Base-by-base conservation (phyloP, 2,329 filamentous ascomycete genomes). In the Sphaceloma murrayae region DNA sequence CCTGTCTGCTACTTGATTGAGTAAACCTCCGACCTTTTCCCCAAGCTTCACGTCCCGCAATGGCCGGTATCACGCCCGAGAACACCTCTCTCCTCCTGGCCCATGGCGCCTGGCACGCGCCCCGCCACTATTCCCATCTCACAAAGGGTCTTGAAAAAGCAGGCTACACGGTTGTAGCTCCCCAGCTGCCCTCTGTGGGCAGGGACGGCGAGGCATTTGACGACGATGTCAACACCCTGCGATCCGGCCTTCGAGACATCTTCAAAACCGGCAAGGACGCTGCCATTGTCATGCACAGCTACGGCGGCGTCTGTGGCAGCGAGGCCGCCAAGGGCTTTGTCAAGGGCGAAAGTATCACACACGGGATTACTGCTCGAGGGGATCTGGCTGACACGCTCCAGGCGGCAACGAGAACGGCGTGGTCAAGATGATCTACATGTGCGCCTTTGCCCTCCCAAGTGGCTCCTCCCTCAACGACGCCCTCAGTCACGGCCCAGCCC, bases 201-300 rank as follows among this genome's bases (percentile, higher is more conserved):
- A 38, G 50, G 21, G 47, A 45, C 46, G 52, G 51, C 44, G 46
- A 49, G 45, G 48, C 45, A 46, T 48, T 46, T 22, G 10, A 34
- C 11, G 46, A 50, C 13, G 54, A 60, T 46, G 51, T 59, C 49
- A 32, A 48, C 32, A 34, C 46, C 45, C 52, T 55, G 26, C 46
- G 50, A 17, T n/a, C 33, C 10, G 40, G 45, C 6, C 48, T 59
- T 30, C 39, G 47, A 21, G 17, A 33, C 9, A 44, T 52, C 13
- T 46, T 49, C n/a, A 46, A 55, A 19, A 48, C 50, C 13, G 51
- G 52, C 30, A 47, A 53, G 22, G 54, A 56, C 13, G 51, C 59
- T 7, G 36, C 58, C 7, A 36, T 60, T 1, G 49, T 55, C 7
- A 54, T 58, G 51, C 58, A 61, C 48, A 56, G 53, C 3, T 56